Evolutionary conservation across 768 basidiomycete genomes (phyloP).

Genomic region (Artomyces pyxidatus): DNA sequence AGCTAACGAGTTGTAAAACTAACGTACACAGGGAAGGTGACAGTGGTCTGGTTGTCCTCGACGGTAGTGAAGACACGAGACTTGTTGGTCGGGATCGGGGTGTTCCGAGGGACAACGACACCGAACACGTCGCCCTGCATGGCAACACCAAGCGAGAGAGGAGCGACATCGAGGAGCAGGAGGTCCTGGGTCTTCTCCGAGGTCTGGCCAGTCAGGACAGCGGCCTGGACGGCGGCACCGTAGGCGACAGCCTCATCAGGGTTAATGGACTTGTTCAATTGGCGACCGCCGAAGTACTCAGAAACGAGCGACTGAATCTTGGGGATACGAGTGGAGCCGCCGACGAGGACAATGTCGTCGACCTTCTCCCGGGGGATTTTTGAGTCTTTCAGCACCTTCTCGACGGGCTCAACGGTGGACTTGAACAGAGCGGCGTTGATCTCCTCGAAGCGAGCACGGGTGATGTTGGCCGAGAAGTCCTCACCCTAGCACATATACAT

Average conservation of each 20-base stretch:
- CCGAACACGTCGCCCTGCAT: slow-evolving; percentile 99
- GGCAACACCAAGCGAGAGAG: slow-evolving; percentile 97
- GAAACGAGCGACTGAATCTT: slow-evolving; percentile 98
- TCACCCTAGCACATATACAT: slow-evolving; percentile 52
- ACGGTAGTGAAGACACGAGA: slow-evolving; percentile 98
- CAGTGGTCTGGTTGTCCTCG: slow-evolving; percentile 99
- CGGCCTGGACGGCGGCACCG: slow-evolving; percentile 99
- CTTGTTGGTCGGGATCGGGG: slow-evolving; percentile 99
- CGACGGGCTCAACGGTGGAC: slow-evolving; percentile 95
- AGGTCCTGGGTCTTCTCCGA: slow-evolving; percentile 99
- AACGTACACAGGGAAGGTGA: slow-evolving; percentile 95
- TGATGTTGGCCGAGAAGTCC: slow-evolving; percentile 98
- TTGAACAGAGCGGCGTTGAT: slow-evolving; percentile 95
- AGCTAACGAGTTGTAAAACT: background rate
- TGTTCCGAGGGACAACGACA: slow-evolving; percentile 98
- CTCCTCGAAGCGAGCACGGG: slow-evolving; percentile 99
- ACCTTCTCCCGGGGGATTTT: slow-evolving; percentile 97
- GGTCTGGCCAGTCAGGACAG: slow-evolving; percentile 96
- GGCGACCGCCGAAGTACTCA: slow-evolving; percentile 96
- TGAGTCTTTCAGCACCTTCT: slow-evolving; percentile 97
- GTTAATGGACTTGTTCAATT: slow-evolving; percentile 99
- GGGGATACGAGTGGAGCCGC: slow-evolving; percentile 99
- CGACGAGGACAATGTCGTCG: slow-evolving; percentile 98
- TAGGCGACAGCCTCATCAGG: slow-evolving; percentile 99
- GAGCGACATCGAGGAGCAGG: slow-evolving; percentile 96